These are phyloP conservation scores for Fusarium sororula DNA, from an alignment of 2,329 filamentous ascomycete species.

Conservation along the genomic window DNA sequence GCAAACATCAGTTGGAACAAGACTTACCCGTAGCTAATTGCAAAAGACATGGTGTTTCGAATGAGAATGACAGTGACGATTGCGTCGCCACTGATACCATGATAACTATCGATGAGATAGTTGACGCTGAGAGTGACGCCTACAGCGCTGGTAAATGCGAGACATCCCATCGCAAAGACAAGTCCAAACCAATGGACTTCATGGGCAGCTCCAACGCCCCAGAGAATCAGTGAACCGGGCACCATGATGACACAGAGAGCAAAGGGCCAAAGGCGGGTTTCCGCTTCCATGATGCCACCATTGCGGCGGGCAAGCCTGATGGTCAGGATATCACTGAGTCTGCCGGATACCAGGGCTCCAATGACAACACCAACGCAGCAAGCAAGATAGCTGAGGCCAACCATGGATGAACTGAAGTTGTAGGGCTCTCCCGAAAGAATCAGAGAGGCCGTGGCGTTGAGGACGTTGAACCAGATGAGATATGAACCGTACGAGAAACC, in stretches of 20 bases:
- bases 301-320: conserved; percentile 53
- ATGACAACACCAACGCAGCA: conserved; percentile 47
- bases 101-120: conserved; percentile 53
- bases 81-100: conserved; percentile 51
- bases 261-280: conserved; percentile 54
- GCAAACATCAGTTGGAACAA: too few relatives aligned
- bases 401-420: conserved; percentile 50
- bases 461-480: conserved; percentile 54
- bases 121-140: conserved; percentile 51
- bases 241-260: conserved; percentile 42
- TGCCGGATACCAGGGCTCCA: conserved; percentile 44
- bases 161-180: conserved; percentile 50
- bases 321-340: conserved; percentile 51
- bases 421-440: conserved; percentile 50
- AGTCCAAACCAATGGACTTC: conserved; percentile 54
- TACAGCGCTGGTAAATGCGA: conserved; percentile 46
- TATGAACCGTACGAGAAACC: conserved; percentile 55
- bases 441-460: conserved; percentile 54
- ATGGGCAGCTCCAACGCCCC: conserved; percentile 49
- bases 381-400: conserved; percentile 52
- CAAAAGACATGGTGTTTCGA: conserved; percentile 50
- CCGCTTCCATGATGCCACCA: conserved; percentile 52
- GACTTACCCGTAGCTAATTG: conserved; percentile 45
- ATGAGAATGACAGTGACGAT: conserved; percentile 53
- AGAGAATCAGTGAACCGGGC: conserved; percentile 43